These are phyloP conservation scores for Curvularia lunata DNA, from an alignment of 2,329 filamentous ascomycete genomes.

Conservation along the genomic window DNA sequence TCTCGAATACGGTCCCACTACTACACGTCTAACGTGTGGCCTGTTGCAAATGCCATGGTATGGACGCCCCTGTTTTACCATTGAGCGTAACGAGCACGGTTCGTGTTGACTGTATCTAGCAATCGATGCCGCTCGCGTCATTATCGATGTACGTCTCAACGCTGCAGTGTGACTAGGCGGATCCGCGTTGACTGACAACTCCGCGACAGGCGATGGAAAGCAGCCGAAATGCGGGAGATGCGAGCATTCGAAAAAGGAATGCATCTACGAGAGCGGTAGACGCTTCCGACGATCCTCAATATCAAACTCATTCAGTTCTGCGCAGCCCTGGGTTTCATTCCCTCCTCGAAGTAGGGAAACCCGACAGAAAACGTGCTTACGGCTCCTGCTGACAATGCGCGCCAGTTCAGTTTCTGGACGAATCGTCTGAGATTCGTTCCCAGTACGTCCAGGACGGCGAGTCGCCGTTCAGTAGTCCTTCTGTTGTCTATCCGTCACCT, in stretches of 20 bases:
- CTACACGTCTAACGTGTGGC: slow-evolving; percentile 5
- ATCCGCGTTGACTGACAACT: slow-evolving; percentile 19
- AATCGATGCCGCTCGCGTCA: slow-evolving; percentile 49
- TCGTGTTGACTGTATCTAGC: slow-evolving; percentile 30
- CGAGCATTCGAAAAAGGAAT: slow-evolving; percentile 41
- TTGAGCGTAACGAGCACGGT: slow-evolving; percentile 7
- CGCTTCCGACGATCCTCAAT: slow-evolving; percentile 46
- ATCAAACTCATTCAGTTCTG: slow-evolving; percentile 39
- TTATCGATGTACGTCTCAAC: slow-evolving; percentile 41
- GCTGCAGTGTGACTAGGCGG: background rate
- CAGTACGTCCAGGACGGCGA: slow-evolving; percentile 36
- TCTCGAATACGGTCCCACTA: slow-evolving; percentile 6
- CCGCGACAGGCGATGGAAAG: slow-evolving; percentile 42
- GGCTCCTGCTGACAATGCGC: slow-evolving; percentile 17
- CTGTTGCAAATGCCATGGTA: slow-evolving; percentile 45
- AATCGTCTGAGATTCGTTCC: slow-evolving; percentile 43
- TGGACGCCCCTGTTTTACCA: background rate
- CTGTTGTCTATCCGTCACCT: slow-evolving; percentile 14
- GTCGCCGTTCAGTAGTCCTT: slow-evolving; percentile 23
- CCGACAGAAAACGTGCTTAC: background rate
- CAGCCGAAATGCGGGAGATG: slow-evolving; percentile 45
- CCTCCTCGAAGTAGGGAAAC: slow-evolving; percentile 40
- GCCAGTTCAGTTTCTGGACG: slow-evolving; percentile 47
- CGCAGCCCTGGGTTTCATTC: slow-evolving; percentile 46
- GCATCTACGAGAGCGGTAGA: slow-evolving; percentile 45